These are phyloP conservation scores for Durusdinium trenchii DNA, from an alignment of 73 alveolate species.

Conservation along the genomic window DNA sequence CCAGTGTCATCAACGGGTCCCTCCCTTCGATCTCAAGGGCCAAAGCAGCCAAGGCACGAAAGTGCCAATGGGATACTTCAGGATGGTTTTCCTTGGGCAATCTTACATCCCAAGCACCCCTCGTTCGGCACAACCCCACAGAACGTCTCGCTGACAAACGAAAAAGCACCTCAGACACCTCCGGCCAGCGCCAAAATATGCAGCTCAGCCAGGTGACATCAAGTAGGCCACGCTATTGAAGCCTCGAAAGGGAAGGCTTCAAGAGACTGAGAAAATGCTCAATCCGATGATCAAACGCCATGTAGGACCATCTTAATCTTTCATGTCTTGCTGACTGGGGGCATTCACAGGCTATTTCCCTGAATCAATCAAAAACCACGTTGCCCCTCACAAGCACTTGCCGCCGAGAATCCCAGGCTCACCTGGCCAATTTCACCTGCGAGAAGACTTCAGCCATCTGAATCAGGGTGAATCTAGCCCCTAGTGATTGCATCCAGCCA, in stretches of 20 bases:
- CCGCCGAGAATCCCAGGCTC: constrained; percentile 59
- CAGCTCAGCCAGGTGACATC: constrained; percentile 21
- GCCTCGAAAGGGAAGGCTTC: neutral
- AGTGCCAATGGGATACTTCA: constrained; percentile 52
- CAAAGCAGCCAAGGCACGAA: constrained; percentile 8
- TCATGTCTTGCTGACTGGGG: too few species aligned
- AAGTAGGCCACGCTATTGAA: constrained; percentile 49
- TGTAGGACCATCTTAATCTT: too few species aligned
- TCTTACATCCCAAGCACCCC: neutral
- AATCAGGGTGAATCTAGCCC: neutral
- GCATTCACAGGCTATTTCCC: too few species aligned
- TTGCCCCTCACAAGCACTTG: neutral
- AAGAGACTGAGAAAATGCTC: too few species aligned
- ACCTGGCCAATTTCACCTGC: constrained; percentile 90
- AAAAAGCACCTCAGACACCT: too few species aligned
- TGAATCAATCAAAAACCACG: too few species aligned
- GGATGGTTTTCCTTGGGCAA: constrained; percentile 58
- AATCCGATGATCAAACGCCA: too few species aligned
- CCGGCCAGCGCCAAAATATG: neutral
- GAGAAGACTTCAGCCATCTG: neutral
- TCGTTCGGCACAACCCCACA: neutral
- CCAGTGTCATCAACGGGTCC: neutral
- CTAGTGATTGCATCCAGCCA: neutral
- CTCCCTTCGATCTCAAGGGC: neutral
- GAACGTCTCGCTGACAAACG: neutral